These are phyloP conservation scores for Wickerhamiella sergipiensis DNA, from an alignment of 805 yeast genomes.

Conservation along the genomic window DNA sequence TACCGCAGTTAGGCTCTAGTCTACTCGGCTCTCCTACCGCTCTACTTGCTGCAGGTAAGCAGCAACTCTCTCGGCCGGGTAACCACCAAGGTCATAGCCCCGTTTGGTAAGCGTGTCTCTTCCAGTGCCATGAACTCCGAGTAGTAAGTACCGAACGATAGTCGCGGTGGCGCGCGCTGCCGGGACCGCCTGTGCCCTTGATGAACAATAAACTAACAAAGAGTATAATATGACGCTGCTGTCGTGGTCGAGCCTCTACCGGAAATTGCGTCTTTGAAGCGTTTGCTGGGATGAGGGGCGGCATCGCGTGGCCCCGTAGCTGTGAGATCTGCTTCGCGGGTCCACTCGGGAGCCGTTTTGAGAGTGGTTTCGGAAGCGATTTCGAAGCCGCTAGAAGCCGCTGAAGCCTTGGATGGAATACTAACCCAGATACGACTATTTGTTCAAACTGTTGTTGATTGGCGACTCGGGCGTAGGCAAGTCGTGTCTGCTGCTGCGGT, in stretches of 20 bases:
- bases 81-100: neutral
- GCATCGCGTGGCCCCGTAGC: neutral
- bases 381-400: no score
- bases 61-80: neutral
- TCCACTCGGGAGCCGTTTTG: neutral
- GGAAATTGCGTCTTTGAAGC: neutral
- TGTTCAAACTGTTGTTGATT: slow-evolving; percentile 85
- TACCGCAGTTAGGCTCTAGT: no score
- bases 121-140: slow-evolving; percentile 4
- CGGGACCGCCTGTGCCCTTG: neutral
- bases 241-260: neutral
- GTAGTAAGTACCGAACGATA: slow-evolving; percentile 4
- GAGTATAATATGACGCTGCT: neutral
- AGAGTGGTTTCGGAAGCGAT: no score
- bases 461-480: slow-evolving; percentile 99
- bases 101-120: slow-evolving; percentile 1
- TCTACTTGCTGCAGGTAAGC: no score
- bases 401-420: no score
- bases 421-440: slow-evolving; percentile 75
- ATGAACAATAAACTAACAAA: neutral
- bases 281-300: neutral
- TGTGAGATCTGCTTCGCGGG: neutral
- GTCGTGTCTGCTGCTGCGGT: slow-evolving; percentile 85
- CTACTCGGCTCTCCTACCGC: no score
- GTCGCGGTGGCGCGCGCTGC: neutral